These are phyloP conservation scores for Coemansia sp. DNA, from an alignment of 192 early-diverging fungal species.

Conservation along the genomic window DNA sequence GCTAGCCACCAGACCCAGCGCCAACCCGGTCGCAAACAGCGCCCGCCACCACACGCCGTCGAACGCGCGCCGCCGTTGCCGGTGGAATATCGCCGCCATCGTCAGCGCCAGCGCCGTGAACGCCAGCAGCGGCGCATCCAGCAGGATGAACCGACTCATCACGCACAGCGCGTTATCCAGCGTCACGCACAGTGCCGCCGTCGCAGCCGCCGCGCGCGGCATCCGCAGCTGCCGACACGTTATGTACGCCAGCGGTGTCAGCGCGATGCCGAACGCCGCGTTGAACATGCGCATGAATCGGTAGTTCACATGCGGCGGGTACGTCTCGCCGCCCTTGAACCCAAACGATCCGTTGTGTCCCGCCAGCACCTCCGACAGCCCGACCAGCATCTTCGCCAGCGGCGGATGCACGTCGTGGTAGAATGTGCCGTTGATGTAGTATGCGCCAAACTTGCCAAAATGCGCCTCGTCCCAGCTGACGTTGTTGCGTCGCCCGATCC, in stretches of 20 bases:
- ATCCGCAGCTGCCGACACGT: conserved; percentile 79
- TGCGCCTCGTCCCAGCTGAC: conserved; percentile 80
- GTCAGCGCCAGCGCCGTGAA: conserved; percentile 73
- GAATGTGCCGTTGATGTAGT: conserved; percentile 90
- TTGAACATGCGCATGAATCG: conserved; percentile 86
- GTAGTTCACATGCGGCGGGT: conserved; percentile 83
- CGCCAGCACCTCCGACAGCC: conserved; percentile 75
- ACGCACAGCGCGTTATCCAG: conserved; percentile 60
- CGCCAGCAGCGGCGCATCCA: conserved; percentile 93
- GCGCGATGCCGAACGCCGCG: conserved; percentile 85
- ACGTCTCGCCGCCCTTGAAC: conserved; percentile 77
- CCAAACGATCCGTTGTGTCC: conserved; percentile 85
- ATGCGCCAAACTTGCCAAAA: conserved; percentile 79
- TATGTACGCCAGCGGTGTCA: conserved; percentile 86
- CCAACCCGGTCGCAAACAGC: conserved; percentile 78
- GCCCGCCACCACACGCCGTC: conserved; percentile 85
- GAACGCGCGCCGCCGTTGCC: conserved; percentile 70
- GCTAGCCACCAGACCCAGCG: conserved; percentile 83
- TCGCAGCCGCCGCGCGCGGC: conserved; percentile 62
- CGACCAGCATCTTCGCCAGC: conserved; percentile 94
- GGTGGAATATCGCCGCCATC: conserved; percentile 73
- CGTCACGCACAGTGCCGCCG: conserved; percentile 79
- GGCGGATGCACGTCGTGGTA: conserved; percentile 99
- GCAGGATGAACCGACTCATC: conserved; percentile 91
- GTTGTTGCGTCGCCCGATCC: conserved; percentile 39